Evolutionary conservation across 2,329 filamentous ascomycete species (phyloP).

Genomic region (Malbranchea cinnamomea): DNA sequence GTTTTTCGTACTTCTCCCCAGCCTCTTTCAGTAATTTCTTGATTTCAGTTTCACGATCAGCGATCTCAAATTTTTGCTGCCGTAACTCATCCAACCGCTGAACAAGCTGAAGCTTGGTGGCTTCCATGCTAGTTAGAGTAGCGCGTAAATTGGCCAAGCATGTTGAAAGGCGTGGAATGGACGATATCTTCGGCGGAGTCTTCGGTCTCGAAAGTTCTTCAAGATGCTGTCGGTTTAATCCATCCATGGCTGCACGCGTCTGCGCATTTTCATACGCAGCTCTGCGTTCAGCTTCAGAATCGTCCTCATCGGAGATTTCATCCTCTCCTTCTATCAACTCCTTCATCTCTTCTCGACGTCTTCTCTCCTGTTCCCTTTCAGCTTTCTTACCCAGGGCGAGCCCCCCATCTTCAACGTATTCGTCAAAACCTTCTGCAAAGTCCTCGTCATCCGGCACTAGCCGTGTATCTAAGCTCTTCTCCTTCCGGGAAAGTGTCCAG

Average conservation of each 20-base stretch:
- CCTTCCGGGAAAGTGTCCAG: slow-evolving; percentile 34
- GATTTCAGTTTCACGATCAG: slow-evolving; percentile 59
- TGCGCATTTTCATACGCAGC: slow-evolving; percentile 81
- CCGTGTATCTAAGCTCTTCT: slow-evolving; percentile 55
- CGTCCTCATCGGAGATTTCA: slow-evolving; percentile 45
- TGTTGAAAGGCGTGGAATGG: slow-evolving; percentile 57
- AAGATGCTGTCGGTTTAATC: slow-evolving; percentile 33
- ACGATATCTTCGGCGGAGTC: slow-evolving; percentile 59
- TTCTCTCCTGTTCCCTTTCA: slow-evolving; percentile 52
- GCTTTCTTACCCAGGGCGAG: slow-evolving; percentile 66
- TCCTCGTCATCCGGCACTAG: slow-evolving; percentile 80
- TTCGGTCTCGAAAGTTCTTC: slow-evolving; percentile 26
- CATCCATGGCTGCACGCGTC: slow-evolving; percentile 74
- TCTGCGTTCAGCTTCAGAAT: slow-evolving; percentile 48
- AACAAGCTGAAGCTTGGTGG: slow-evolving; percentile 44
- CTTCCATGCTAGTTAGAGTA: slow-evolving; percentile 48
- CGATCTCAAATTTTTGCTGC: slow-evolving; percentile 53
- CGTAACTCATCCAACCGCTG: slow-evolving; percentile 50
- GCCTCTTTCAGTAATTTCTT: slow-evolving; percentile 69
- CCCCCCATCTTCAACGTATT: slow-evolving; percentile 72
- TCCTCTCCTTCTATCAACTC: slow-evolving; percentile 72
- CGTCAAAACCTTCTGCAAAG: slow-evolving; percentile 82
- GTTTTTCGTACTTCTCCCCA: slow-evolving; percentile 52
- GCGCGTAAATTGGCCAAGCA: slow-evolving; percentile 50
- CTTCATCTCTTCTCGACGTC: slow-evolving; percentile 62